Conservation (phyloP, 2,329 filamentous ascomycete species). For the Elsinoe necatrix region DNA sequence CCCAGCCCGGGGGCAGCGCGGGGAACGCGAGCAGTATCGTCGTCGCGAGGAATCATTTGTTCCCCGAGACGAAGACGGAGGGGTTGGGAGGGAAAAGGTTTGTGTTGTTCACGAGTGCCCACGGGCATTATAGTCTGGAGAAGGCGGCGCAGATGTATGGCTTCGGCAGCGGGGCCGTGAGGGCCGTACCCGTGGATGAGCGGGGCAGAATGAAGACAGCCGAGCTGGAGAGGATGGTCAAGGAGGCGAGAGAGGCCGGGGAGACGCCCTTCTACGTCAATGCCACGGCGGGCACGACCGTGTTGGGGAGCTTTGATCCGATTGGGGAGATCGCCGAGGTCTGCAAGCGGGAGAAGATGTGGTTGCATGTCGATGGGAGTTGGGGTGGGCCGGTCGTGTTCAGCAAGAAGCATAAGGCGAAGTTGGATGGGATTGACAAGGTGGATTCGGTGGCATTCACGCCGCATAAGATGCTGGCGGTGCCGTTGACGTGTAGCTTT, state of each 20-base stretch:
- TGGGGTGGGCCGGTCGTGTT: slow-evolving; percentile 87
- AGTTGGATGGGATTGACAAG: slow-evolving; percentile 61
- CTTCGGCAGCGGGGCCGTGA: slow-evolving; percentile 66
- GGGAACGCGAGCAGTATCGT: slow-evolving; percentile 81
- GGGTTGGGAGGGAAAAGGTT: slow-evolving; percentile 62
- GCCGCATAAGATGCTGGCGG: slow-evolving; percentile 95
- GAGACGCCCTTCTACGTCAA: slow-evolving; percentile 91
- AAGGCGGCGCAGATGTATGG: slow-evolving; percentile 91
- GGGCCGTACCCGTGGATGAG: slow-evolving; percentile 64
- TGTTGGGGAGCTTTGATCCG: slow-evolving; percentile 81
- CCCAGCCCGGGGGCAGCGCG: slow-evolving; percentile 69
- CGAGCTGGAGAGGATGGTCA: slow-evolving; percentile 56
- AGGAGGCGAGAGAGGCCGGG: slow-evolving; percentile 54
- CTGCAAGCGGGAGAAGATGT: slow-evolving; percentile 64
- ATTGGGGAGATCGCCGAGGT: slow-evolving; percentile 61
- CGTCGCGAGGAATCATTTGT: slow-evolving; percentile 78
- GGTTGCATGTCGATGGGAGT: slow-evolving; percentile 87
- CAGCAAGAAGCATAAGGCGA: slow-evolving; percentile 51
- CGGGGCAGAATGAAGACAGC: slow-evolving; percentile 62
- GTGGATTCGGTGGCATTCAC: slow-evolving; percentile 82
- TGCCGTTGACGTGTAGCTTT: slow-evolving; percentile 84
- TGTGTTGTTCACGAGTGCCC: slow-evolving; percentile 76
- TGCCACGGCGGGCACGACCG: slow-evolving; percentile 88
- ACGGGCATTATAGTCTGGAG: slow-evolving; percentile 91
- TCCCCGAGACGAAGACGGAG: slow-evolving; percentile 62